Percentiles rank a stretch among this genome's conserved stretches.
Evolutionary conservation across 164 flowering plant genomes (phyloP).

Genomic region (Nymphaea colorata): DNA sequence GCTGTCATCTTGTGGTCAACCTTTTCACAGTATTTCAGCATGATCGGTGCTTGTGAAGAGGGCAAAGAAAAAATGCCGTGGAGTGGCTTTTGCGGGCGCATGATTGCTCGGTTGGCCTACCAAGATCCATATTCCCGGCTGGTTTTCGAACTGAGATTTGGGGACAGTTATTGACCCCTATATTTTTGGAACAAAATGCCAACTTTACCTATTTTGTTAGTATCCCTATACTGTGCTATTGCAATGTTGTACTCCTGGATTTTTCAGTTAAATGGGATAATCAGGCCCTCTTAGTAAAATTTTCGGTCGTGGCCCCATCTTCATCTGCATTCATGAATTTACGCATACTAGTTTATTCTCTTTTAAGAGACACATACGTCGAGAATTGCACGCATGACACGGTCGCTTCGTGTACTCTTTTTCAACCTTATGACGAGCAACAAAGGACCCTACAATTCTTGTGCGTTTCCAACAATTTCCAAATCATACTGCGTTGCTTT

Average conservation of each 20-base stretch:
- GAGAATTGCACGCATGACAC: too few species aligned
- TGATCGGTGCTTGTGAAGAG: neutral
- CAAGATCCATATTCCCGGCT: slow-evolving; percentile 49
- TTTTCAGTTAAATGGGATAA: slow-evolving; percentile 59
- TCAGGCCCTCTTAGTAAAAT: slow-evolving; percentile 5
- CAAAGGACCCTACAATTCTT: too few species aligned
- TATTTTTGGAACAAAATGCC: slow-evolving; percentile 60
- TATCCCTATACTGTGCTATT: slow-evolving; percentile 58
- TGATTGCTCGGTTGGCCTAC: slow-evolving; percentile 41
- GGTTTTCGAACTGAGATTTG: slow-evolving; percentile 64
- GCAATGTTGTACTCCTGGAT: slow-evolving; percentile 80
- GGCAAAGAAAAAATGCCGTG: neutral
- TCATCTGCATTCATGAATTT: too few species aligned
- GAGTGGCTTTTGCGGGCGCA: slow-evolving; percentile 5
- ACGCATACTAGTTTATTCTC: too few species aligned
- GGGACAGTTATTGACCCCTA: slow-evolving; percentile 67
- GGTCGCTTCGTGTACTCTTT: too few species aligned
- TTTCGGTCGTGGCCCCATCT: too few species aligned
- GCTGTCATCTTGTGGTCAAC: slow-evolving; percentile 45
- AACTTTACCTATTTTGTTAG: slow-evolving; percentile 68
- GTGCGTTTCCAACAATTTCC: too few species aligned
- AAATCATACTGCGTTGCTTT: too few species aligned
- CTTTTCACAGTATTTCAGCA: slow-evolving; percentile 37
- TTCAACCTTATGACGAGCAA: too few species aligned
- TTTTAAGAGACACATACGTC: too few species aligned